Base-by-base conservation (phyloP, 495 filamentous ascomycete genomes). In the Paragyromitra xinjiangensis region DNA sequence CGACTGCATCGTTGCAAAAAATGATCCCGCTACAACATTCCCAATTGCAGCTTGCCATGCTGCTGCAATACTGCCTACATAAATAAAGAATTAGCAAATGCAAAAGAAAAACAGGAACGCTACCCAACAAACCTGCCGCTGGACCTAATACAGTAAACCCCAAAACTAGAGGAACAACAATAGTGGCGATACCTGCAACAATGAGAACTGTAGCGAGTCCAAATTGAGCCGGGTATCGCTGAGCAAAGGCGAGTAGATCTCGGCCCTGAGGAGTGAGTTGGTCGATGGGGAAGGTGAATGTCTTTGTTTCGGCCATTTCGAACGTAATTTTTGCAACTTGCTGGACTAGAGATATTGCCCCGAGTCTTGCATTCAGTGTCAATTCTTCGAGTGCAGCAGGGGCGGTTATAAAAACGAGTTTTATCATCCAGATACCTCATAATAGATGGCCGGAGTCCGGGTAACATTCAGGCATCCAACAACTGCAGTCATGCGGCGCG, bases 1-100 rank as follows among this genome's bases (percentile, higher is more conserved):
- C 80, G 24, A 82, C 51, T 74, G 63, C 26, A 74, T 4, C 37
- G 11, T 29, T 0, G 71, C 71, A 19, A 74, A 74, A 16, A 74
- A n/a, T 2, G 62, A 55, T 0, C 71, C 71, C 0, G 71, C 71
- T 0, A 22, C 63, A 2, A 74, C 63, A 50, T 69, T 74, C 2
- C 71, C 71, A 16, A 73, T 73, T 3, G 14, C 16, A 1, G 69
- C 39, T 51, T 67, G 70, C 70, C 59, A 73, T 19, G 61, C 70
- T 9, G 62, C 70, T 5, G 70, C 61, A 9, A 26, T 12, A 19
- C 51, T 50, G 45, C 45, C 51, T 55, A 19, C 24, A 22, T 34
- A 34, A 34, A 55, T 7, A 19, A 12, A 2, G 6, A 50, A 19
- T 55, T 55, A 55, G 51, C 51, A 11, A 16, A 16, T 11, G 9